Base-by-base conservation (phyloP, 2,329 filamentous ascomycete genomes). In the Zymoseptoria tritici region DNA sequence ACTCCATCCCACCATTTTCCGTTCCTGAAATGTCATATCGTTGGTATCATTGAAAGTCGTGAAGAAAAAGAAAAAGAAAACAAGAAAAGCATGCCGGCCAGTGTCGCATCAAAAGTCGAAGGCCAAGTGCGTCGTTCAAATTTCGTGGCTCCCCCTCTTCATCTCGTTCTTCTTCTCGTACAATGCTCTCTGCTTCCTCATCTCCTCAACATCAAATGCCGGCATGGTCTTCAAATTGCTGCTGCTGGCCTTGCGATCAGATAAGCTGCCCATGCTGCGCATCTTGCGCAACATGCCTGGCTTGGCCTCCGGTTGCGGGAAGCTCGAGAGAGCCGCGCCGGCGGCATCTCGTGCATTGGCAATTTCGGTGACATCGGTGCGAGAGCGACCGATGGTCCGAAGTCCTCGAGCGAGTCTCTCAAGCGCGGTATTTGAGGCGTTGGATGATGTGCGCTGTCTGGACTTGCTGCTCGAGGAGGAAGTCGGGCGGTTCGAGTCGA, bases 361-460 rank as follows among this genome's bases (percentile, higher is more conserved):
- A 58, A 79, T 77, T 64, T 80, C 77, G 22, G 78, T 77, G n/a
- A 83, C 76, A 49, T 83, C 78, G 3, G 75, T 76, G 60, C 77
- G 77, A 54, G 78, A 79, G 56, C 82, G 81, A 53, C 81, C 80
- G 71, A 86, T 84, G 64, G 81, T 80, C 62, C 79, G 80, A 63
- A 86, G 75, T 64, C 85, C 83, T 46, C 81, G 78, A 9, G 82
- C 81, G 60, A 86, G 80, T 66, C 81, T 81, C 72, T 86, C 83
- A 9, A 86, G 73, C n/a, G 79, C 77, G 52, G 80, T 83, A 36
- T 77, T 76, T 19, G 75, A 69, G 51, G 68, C 68, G 19, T 64
- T 64, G 9, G 61, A 60, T 22, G 67, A 67, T 75, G 66, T 79
- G 75, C 59, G 71, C 22, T 70, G 68, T 54, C 70, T 64, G 19